Evolutionary conservation across 345 rosid genomes (phyloP), one percentile per base, ranked within the genome.

Genomic region (Salix exigua): DNA sequence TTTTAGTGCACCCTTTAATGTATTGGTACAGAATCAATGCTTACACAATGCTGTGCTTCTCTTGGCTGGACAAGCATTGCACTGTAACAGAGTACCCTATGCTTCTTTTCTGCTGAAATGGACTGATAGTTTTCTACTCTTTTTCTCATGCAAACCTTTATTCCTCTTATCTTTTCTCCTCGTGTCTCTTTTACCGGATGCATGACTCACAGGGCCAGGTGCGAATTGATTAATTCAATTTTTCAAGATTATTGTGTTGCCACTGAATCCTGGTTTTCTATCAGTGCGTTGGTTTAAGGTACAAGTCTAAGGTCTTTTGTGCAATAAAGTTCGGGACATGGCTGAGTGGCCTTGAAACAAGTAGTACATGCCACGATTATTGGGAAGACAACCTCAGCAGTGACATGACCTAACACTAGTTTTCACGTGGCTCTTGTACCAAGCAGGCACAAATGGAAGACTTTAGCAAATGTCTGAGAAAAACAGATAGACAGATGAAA

Each of bases 351-450:
- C 31, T n/a, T 26, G 31, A 26, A 19, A 28, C 31, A 3, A 28
- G 17, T 23, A 62, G 31, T 23, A 62, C 30, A 64, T 7, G n/a
- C 14, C 17, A 65, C 23, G 2, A 16, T 1, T 2, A 1, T 11
- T 19, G n/a, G 44, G 46, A 66, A 23, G 46, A 16, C 9, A 70
- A 13, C 30, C 11, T 33, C 33, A 71, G 44, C 33, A 17, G 6
- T 74, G 82, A 85, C 77, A 75, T 73, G 83, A 85, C 85, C 66
- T 11, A 70, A 64, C 80, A 79, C 70, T n/a, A 38, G 66, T 51
- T 72, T 71, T 79, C 78, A 84, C 87, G 55, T 79, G 83, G 79
- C 72, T 50, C 7, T 66, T 79, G 79, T 82, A 71, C 82, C 31
- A 30, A 14, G 6, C 31, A 38, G 10, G 8, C 14, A 60, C n/a